Evolutionary conservation across 1,284 basidiomycete species (phyloP).

Genomic region (Malassezia globosa): DNA sequence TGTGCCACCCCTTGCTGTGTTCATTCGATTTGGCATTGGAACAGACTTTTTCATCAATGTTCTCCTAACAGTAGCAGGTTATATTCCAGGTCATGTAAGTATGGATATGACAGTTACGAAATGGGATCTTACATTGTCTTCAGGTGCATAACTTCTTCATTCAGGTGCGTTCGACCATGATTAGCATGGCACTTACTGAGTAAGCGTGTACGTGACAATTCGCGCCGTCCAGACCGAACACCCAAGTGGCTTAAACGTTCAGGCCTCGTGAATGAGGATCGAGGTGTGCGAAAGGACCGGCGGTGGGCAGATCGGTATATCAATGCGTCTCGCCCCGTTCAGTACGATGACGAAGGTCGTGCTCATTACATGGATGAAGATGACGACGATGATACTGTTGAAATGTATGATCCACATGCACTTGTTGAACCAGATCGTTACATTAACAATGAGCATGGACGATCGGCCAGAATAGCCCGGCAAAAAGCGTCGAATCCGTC

Average conservation of each 20-base stretch:
- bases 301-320: constrained; percentile 15
- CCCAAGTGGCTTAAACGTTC: constrained; percentile 7
- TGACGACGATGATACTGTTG: constrained; percentile 1
- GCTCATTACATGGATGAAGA: constrained; percentile 11
- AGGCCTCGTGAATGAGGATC: constrained; percentile 7
- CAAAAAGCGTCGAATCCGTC: not conserved
- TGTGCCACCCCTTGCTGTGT: constrained; percentile 58
- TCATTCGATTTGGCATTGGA: constrained; percentile 84
- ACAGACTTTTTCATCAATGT: constrained; percentile 85
- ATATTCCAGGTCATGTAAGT: constrained; percentile 51
- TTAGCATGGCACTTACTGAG: not conserved
- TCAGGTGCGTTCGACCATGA: constrained; percentile 1
- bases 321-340: constrained; percentile 6
- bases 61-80: constrained; percentile 71
- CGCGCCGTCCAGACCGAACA: constrained; percentile 1
- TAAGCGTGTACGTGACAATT: constrained; percentile 13
- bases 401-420: not conserved
- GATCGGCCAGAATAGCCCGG: not conserved
- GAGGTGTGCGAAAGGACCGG: not conserved
- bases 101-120: not conserved
- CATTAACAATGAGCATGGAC: not conserved
- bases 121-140: too few relatives aligned
- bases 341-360: constrained; percentile 16
- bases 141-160: constrained; percentile 18
- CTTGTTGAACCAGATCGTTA: constrained; percentile 15